Conservation (phyloP, 1,139 yeast species). For the Candida anutae region DNA sequence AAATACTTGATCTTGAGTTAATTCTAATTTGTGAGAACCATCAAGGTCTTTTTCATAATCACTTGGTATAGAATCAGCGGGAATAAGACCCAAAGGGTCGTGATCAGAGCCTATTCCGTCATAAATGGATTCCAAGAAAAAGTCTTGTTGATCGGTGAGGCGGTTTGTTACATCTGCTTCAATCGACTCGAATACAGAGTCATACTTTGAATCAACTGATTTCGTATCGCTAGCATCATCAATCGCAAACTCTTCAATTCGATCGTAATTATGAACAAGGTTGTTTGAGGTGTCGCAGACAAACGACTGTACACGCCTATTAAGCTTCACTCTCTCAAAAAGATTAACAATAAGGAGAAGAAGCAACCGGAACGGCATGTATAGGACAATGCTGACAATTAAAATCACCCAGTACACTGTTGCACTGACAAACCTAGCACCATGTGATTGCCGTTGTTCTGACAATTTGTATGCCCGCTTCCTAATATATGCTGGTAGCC, state of each 20-base stretch:
- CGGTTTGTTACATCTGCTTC: conserved; percentile 10
- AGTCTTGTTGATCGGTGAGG: conserved; percentile 5
- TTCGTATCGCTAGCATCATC: conserved; percentile 5
- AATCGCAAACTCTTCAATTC: conserved; percentile 6
- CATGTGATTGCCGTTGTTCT: no score
- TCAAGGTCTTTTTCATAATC: background rate
- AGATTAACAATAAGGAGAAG: conserved; percentile 40
- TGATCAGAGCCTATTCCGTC: conserved; percentile 40
- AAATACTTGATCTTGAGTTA: conserved; percentile 36
- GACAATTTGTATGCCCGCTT: no score
- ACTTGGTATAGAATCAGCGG: no score
- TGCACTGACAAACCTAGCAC: no score
- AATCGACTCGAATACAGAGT: conserved; percentile 7
- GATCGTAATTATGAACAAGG: conserved; percentile 23
- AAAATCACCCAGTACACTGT: conserved; percentile 48
- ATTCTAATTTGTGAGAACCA: conserved; percentile 14
- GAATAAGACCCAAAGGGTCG: no score
- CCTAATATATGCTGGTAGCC: conserved; percentile 30
- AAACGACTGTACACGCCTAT: conserved; percentile 23
- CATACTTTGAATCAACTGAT: conserved; percentile 4
- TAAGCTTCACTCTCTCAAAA: conserved; percentile 31
- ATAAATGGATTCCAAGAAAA: conserved; percentile 51
- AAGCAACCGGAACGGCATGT: conserved; percentile 47
- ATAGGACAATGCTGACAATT: conserved; percentile 30
- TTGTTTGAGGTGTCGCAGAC: conserved; percentile 21